Evolutionary conservation across 257 asterid genomes (phyloP), one percentile per base, ranked within the genome.

Genomic region (Rubia yunnanensis): DNA sequence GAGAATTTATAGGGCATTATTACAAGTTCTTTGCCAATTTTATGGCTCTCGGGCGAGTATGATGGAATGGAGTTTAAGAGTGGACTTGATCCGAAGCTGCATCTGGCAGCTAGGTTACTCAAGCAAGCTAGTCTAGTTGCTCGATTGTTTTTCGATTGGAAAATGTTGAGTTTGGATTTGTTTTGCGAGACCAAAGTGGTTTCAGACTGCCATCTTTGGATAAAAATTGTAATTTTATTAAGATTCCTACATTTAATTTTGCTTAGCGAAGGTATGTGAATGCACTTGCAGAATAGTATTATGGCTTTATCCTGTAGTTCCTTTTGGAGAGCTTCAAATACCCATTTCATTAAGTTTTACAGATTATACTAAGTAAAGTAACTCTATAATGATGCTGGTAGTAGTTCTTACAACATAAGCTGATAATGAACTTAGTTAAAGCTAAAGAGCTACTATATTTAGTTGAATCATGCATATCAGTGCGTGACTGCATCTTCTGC

Each of bases 381-480:
- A 44, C 52, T 39, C 48, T 2, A 17, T 0, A 39, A 3, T 39
- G n/a, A n/a, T n/a, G n/a, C n/a, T n/a, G n/a, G n/a, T n/a, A n/a
- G n/a, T n/a, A n/a, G n/a, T n/a, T n/a, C n/a, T n/a, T n/a, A n/a
- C n/a, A n/a, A n/a, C n/a, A n/a, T n/a, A n/a, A n/a, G n/a, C n/a
- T n/a, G n/a, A n/a, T n/a, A 8, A 44, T 44, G 50, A 44, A 44
- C 1, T 44, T 44, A 10, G 10, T 44, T 44, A 2, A 44, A 44
- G 10, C 18, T 27, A 13, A 22, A 64, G 30, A 64, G 27, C 31
- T 50, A 5, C 55, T 20, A 26, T n/a, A 7, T 28, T 9, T 20
- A 34, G 64, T 35, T n/a, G 54, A 36, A 66, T 27, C 38, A 23
- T 17, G 63, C n/a, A 18, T 55, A 55, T 56, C 30, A 67, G 28